Evolutionary conservation across 305 asterid genomes (phyloP).

Genomic region (Fraxinus floribunda): DNA sequence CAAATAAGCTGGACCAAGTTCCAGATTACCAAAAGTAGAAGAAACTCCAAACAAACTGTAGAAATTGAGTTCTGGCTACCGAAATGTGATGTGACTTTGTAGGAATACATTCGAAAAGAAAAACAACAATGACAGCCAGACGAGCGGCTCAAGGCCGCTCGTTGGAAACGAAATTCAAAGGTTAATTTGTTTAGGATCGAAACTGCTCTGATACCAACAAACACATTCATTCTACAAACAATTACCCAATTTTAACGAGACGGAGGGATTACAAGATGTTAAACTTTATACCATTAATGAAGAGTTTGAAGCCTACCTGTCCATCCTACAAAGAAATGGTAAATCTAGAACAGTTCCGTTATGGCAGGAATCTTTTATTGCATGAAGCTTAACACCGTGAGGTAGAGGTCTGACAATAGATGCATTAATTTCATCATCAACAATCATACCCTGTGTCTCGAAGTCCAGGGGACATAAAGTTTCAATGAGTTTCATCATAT

Average conservation of each 20-base stretch:
- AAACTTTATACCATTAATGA: slow-evolving; percentile 8
- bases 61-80: too few species aligned
- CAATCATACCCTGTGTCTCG: slow-evolving; percentile 94
- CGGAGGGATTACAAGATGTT: slow-evolving; percentile 2
- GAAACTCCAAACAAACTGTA: too few species aligned
- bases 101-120: too few species aligned
- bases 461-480: slow-evolving; percentile 82
- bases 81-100: too few species aligned
- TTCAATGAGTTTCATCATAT: too few species aligned
- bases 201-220: too few species aligned
- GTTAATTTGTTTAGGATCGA: too few species aligned
- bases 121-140: too few species aligned
- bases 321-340: slow-evolving; percentile 87
- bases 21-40: too few species aligned
- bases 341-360: slow-evolving; percentile 94
- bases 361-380: slow-evolving; percentile 89
- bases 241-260: not conserved
- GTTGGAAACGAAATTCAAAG: too few species aligned
- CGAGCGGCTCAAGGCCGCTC: too few species aligned
- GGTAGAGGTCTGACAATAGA: slow-evolving; percentile 81
- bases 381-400: slow-evolving; percentile 78
- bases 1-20: too few species aligned
- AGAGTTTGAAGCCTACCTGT: slow-evolving; percentile 46
- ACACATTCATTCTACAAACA: slow-evolving; percentile 2
- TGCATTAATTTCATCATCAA: slow-evolving; percentile 90